Conservation (phyloP, 176 grass and related monocot genomes). For the Zoysia japonica region DNA sequence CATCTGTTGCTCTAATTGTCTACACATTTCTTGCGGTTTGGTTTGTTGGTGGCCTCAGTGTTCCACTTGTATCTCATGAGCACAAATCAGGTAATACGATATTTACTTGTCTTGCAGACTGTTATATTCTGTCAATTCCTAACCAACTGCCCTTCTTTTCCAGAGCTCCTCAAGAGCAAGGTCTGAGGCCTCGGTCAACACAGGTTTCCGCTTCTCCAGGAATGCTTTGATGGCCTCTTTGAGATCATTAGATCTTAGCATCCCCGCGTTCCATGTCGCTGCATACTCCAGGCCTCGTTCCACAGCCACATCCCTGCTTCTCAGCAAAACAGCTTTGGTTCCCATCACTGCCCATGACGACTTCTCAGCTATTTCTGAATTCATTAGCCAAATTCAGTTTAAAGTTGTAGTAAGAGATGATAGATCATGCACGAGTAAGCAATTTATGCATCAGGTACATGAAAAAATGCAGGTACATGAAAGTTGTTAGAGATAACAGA, state of each 20-base stretch:
- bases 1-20: constrained; percentile 73
- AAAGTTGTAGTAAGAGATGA: background rate
- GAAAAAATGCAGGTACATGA: background rate
- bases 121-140: constrained; percentile 11
- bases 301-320: constrained; percentile 79
- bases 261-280: constrained; percentile 77
- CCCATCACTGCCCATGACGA: constrained; percentile 76
- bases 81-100: constrained; percentile 73
- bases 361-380: constrained; percentile 81
- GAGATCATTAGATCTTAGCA: constrained; percentile 81
- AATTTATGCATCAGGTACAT: background rate
- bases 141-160: constrained; percentile 6
- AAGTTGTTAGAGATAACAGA: background rate
- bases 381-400: background rate
- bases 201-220: constrained; percentile 70
- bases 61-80: constrained; percentile 97
- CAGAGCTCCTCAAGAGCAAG: constrained; percentile 51
- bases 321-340: constrained; percentile 74
- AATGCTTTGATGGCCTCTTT: constrained; percentile 70
- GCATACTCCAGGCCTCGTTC: constrained; percentile 85
- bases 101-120: background rate
- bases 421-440: background rate
- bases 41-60: constrained; percentile 96
- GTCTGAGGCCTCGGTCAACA: constrained; percentile 54
- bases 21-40: constrained; percentile 84